Percentiles rank a stretch among this genome's conserved stretches.
phyloP scores from a whole-genome alignment of 208 protist genomes.

The Acanthamoeba culbertsoni region DNA sequence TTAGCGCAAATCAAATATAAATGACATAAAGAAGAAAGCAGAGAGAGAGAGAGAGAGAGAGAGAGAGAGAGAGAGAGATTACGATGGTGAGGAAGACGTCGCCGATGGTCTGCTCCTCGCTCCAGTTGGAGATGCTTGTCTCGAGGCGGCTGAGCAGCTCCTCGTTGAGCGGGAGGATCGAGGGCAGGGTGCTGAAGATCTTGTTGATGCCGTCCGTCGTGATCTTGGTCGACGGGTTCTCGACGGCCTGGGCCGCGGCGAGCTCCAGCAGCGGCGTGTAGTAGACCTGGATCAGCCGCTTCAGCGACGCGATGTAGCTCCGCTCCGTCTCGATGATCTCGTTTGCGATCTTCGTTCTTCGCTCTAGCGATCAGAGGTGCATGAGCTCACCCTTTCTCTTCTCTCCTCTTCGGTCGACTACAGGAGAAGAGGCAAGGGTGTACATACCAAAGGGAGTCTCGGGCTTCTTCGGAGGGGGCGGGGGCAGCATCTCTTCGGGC shows the following conservation, averaged over 20 bases:
- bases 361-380: neutral
- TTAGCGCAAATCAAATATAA: too few relatives aligned
- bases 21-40: too few relatives aligned
- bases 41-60: neutral
- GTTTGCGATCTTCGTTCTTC: slow-evolving; percentile 53
- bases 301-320: slow-evolving; percentile 49
- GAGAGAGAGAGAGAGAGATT: neutral
- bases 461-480: slow-evolving; percentile 17
- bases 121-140: slow-evolving; percentile 46
- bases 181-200: slow-evolving; percentile 46
- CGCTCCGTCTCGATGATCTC: slow-evolving; percentile 59
- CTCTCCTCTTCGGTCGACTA: too few relatives aligned
- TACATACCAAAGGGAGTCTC: slow-evolving; percentile 39
- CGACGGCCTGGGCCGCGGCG: neutral
- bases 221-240: neutral
- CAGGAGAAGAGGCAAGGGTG: too few relatives aligned
- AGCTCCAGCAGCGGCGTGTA: slow-evolving; percentile 31
- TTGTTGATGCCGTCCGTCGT: neutral
- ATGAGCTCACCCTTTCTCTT: neutral
- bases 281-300: slow-evolving; percentile 50
- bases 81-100: slow-evolving; percentile 57
- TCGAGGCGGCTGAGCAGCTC: slow-evolving; percentile 20
- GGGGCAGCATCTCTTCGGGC: slow-evolving; percentile 31
- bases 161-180: slow-evolving; percentile 48
- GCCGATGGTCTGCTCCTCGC: slow-evolving; percentile 42